Evolutionary conservation across 257 asterid species (phyloP), one percentile per base, ranked within the genome.

Genomic region (Lycium ferocissimum): DNA sequence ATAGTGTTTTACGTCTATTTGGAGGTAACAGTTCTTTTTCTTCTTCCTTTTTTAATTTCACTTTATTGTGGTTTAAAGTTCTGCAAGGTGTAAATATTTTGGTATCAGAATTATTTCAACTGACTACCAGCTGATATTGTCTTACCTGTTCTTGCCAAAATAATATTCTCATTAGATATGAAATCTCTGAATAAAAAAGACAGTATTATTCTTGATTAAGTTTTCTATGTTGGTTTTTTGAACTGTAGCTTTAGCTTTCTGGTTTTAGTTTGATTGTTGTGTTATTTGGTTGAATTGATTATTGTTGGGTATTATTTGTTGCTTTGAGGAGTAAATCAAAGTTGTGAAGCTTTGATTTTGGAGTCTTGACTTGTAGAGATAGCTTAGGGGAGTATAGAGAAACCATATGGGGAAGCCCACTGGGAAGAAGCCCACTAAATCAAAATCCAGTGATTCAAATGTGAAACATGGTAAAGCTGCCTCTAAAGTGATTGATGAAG

Each of bases 391-490:
- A 40, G 61, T 82, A 51, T 26, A 26, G 33, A 26, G 45, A 76
- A 86, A 82, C 79, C 76, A 26, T 0, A 95, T 95, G 98, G 99
- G 99, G 66, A 95, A 94, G 92, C 99, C 99, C 61, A 87, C 92
- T 38, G 45, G 45, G 45, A 40, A 40, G 66, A 95, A 94, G 92
- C 98, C 99, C 61, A 86, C 92, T 38, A 90, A 89, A 73, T 80
- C 91, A 12, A 93, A 91, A 88, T 84, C 91, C 53, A 43, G 67
- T 70, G 93, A 88, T 80, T 92, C 82, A 20, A 87, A 85, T 85
- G 93, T 87, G 37, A 92, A 89, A 87, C 91, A 83, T 54, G 54
- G 78, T 73, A 93, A 91, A 85, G 81, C 90, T 75, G 26, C 88
- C 82, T 90, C 97, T 3, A 93, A 91, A 90, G 91, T 94, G 6